Conservation (phyloP, 164 flowering plant genomes). For the Nelumbo lutea region DNA sequence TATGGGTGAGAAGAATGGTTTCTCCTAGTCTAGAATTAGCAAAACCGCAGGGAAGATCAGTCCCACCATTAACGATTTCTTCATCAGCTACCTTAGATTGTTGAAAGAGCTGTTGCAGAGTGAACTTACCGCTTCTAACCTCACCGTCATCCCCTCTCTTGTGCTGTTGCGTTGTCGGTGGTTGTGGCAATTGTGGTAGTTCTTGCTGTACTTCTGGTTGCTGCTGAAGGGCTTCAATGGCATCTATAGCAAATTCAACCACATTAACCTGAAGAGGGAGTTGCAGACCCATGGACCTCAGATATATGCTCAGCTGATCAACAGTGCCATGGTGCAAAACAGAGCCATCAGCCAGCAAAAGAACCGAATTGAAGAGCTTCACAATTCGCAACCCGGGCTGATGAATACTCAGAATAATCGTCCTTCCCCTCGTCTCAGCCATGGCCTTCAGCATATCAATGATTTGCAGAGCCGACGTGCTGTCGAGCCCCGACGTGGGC, state of each 20-base stretch:
- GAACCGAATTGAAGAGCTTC: constrained; percentile 63
- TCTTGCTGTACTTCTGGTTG: no score
- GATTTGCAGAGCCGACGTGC: constrained; percentile 78
- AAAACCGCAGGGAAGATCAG: constrained; percentile 26
- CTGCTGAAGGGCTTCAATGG: constrained; percentile 45
- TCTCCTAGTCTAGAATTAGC: constrained; percentile 65
- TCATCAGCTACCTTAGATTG: constrained; percentile 62
- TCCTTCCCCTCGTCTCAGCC: constrained; percentile 79
- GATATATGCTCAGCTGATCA: constrained; percentile 45
- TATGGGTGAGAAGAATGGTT: constrained; percentile 52
- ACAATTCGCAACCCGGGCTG: constrained; percentile 92
- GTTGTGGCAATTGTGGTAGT: neutral
- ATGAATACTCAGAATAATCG: constrained; percentile 79
- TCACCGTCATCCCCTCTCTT: constrained; percentile 7
- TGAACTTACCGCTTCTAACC: constrained; percentile 34
- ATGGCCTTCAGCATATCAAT: constrained; percentile 79
- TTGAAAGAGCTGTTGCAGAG: constrained; percentile 80
- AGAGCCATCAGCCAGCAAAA: constrained; percentile 67
- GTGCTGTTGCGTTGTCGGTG: neutral
- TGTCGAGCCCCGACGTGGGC: constrained; percentile 94
- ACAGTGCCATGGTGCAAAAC: constrained; percentile 78
- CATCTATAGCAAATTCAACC: constrained; percentile 85
- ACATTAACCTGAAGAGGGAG: constrained; percentile 68
- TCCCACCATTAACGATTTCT: constrained; percentile 16
- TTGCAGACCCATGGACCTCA: constrained; percentile 46